These are phyloP conservation scores for Aureobasidium sp. DNA, from an alignment of 2,329 filamentous ascomycete species.

Conservation along the genomic window DNA sequence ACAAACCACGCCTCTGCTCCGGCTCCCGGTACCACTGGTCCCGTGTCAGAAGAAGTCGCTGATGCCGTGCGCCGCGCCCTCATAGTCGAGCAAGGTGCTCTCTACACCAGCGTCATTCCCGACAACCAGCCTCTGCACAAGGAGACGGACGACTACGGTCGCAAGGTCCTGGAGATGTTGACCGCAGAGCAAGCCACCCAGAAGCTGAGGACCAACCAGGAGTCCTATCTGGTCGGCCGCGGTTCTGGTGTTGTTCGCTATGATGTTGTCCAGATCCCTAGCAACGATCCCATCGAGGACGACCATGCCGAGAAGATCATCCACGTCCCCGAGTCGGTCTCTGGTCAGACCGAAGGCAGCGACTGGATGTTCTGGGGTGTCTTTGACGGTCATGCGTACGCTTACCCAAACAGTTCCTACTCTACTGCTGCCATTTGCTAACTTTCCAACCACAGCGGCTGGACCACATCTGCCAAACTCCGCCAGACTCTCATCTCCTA, in stretches of 20 bases:
- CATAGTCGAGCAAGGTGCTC: slow-evolving; percentile 81
- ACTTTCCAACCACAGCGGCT: slow-evolving; percentile 60
- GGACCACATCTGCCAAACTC: slow-evolving; percentile 95
- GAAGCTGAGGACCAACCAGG: slow-evolving; percentile 80
- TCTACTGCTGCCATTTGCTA: background rate
- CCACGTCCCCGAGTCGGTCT: slow-evolving; percentile 63
- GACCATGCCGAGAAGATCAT: slow-evolving; percentile 98
- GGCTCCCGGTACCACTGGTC: slow-evolving; percentile 17
- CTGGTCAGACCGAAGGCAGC: slow-evolving; percentile 51
- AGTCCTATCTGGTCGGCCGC: slow-evolving; percentile 83
- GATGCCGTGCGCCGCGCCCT: slow-evolving; percentile 60
- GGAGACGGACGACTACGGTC: slow-evolving; percentile 73
- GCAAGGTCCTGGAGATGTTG: slow-evolving; percentile 90
- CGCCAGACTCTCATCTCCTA: slow-evolving; percentile 87
- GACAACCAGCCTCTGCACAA: slow-evolving; percentile 85
- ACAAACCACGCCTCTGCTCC: slow-evolving; percentile 20
- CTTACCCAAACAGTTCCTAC: background rate
- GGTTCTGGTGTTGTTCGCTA: slow-evolving; percentile 91
- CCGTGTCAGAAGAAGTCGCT: slow-evolving; percentile 36
- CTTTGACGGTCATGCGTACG: slow-evolving; percentile 91
- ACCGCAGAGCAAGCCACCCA: slow-evolving; percentile 88
- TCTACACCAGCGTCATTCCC: slow-evolving; percentile 80
- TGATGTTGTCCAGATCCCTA: slow-evolving; percentile 87
- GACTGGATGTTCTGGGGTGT: slow-evolving; percentile 99
- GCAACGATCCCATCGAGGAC: slow-evolving; percentile 96